Conservation (phyloP, 495 filamentous ascomycete genomes). For the Pseudoneurospora amorphoporcata region DNA sequence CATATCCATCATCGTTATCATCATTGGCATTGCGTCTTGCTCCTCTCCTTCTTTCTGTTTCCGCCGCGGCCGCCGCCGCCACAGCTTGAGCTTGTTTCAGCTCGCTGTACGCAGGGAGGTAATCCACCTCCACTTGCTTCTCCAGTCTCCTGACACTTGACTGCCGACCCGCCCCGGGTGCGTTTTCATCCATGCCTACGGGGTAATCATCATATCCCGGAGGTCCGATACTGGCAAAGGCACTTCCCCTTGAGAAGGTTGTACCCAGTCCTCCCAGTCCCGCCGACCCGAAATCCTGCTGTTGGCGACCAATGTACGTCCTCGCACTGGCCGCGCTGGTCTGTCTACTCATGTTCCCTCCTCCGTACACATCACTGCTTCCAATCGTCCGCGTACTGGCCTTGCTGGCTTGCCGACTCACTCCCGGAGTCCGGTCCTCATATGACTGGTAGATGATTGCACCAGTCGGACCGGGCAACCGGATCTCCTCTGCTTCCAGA, state of each 20-base stretch:
- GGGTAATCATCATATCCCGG: not conserved
- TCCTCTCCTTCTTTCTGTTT: not conserved
- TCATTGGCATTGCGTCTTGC: not conserved
- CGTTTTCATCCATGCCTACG: not conserved
- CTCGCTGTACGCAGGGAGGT: not conserved
- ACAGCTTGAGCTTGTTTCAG: not conserved
- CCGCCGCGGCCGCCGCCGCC: not conserved
- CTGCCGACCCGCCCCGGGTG: not conserved
- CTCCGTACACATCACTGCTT: not conserved
- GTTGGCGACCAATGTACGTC: not conserved
- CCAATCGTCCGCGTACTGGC: not conserved
- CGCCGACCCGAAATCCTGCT: not conserved
- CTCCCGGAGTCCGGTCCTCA: not conserved
- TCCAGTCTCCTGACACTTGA: not conserved
- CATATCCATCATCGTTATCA: not conserved
- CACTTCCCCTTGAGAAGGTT: not conserved
- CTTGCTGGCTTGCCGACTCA: not conserved
- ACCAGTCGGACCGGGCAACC: conserved; percentile 37
- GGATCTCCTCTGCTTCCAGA: conserved; percentile 46
- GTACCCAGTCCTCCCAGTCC: not conserved
- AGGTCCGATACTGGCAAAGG: not conserved
- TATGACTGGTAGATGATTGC: conserved; percentile 6
- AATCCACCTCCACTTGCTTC: not conserved
- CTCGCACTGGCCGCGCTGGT: not conserved
- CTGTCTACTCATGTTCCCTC: not conserved